These are phyloP conservation scores for Penstemon newberryi DNA, from an alignment of 257 asterid genomes.

Conservation along the genomic window DNA sequence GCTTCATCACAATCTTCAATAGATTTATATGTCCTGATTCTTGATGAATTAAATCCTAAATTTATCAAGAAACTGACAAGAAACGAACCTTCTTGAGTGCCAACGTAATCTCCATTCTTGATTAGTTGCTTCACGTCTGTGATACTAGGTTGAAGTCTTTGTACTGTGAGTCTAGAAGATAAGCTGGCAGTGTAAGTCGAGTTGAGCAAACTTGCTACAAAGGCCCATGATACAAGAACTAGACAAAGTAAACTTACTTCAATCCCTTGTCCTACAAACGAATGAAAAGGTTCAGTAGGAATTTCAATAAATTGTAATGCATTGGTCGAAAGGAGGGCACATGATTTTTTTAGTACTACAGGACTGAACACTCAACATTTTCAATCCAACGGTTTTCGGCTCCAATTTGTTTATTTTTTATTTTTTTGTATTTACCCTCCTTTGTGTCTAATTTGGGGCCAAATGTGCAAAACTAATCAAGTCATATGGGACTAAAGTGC, in stretches of 20 bases:
- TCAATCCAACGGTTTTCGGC: no score
- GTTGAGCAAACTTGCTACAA: conserved; percentile 46
- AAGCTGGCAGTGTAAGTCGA: conserved; percentile 60
- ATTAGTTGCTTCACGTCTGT: conserved; percentile 40
- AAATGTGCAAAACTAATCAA: no score
- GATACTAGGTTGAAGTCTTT: conserved; percentile 37
- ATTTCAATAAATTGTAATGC: neutral
- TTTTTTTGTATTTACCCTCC: no score
- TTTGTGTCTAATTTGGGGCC: no score
- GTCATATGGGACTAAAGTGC: no score
- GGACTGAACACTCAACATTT: no score
- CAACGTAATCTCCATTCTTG: conserved; percentile 37
- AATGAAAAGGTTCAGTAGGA: neutral
- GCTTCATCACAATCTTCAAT: conserved; percentile 33
- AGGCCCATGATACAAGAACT: conserved; percentile 46
- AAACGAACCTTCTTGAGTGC: conserved; percentile 56
- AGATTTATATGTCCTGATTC: conserved; percentile 30
- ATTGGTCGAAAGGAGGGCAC: no score
- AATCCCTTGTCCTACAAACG: conserved; percentile 44
- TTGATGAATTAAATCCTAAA: conserved; percentile 37
- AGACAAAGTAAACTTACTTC: conserved; percentile 39
- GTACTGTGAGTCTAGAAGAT: conserved; percentile 46
- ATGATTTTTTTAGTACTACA: no score
- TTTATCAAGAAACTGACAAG: conserved; percentile 30
- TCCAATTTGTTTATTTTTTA: no score